phyloP scores from a whole-genome alignment of 1,284 basidiomycete genomes.

The Lignosus rhinocerotis region DNA sequence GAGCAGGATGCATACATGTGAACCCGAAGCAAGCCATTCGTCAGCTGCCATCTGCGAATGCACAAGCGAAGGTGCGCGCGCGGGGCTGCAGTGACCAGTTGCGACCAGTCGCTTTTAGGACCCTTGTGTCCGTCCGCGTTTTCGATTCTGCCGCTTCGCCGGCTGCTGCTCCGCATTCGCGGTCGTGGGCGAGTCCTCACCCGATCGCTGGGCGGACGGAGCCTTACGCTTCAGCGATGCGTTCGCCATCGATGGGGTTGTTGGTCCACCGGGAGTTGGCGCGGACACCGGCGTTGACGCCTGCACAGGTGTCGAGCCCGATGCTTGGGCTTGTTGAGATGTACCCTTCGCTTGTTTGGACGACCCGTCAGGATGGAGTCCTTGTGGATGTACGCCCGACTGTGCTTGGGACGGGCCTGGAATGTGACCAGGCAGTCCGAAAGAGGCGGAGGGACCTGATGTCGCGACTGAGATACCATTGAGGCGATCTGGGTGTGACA shows the following conservation, averaged over 20 bases:
- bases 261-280: constrained; percentile 35
- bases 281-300: constrained; percentile 33
- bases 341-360: constrained; percentile 56
- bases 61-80: constrained; percentile 17
- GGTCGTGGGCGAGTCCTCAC: constrained; percentile 53
- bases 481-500: constrained; percentile 2
- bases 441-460: not conserved
- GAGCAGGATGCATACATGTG: constrained; percentile 7
- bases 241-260: constrained; percentile 50
- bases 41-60: not conserved
- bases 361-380: constrained; percentile 47
- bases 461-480: constrained; percentile 9
- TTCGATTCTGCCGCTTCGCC: constrained; percentile 51
- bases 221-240: constrained; percentile 67
- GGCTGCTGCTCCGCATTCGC: constrained; percentile 45
- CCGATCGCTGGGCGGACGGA: constrained; percentile 35
- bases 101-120: constrained; percentile 35
- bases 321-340: constrained; percentile 39
- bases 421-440: not conserved
- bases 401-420: constrained; percentile 19
- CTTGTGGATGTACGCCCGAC: constrained; percentile 39
- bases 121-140: constrained; percentile 48
- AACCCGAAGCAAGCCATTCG: constrained; percentile 33
- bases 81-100: not conserved
- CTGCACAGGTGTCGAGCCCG: constrained; percentile 41